A percentile compares a stretch with the other conserved stretches of the same genome.
Conservation (phyloP, 257 asterid species). For the Petunia secreta region DNA sequence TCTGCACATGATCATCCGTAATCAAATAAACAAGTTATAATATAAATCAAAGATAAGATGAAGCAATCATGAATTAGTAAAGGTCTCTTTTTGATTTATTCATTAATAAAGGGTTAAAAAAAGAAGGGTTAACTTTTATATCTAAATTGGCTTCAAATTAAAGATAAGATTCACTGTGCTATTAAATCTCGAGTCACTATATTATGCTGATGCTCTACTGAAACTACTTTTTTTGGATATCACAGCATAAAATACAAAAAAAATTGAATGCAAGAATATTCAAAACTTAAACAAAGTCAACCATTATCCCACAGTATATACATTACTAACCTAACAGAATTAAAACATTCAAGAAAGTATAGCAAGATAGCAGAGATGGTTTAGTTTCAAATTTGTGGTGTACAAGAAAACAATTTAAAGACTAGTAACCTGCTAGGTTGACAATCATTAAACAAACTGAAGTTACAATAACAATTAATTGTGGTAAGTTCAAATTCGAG, state of each 20-base stretch:
- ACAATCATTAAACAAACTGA: neutral
- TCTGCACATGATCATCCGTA: constrained; percentile 38
- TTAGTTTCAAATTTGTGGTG: neutral
- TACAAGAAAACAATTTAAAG: constrained; percentile 14
- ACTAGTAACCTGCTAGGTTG: neutral
- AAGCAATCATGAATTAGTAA: neutral
- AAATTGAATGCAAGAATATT: neutral
- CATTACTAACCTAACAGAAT: neutral
- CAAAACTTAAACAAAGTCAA: neutral
- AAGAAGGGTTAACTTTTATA: neutral
- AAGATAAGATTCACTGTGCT: neutral
- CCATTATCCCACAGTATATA: neutral
- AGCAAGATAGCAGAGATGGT: neutral
- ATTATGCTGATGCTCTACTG: neutral
- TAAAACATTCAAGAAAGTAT: constrained; percentile 7
- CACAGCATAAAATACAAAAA: neutral
- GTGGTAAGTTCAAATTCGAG: neutral
- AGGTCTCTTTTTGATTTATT: neutral
- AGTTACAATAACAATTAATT: no score
- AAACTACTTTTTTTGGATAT: neutral
- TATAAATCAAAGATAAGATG: neutral
- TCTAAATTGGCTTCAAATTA: neutral
- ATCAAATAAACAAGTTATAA: constrained; percentile 22
- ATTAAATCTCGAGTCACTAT: neutral
- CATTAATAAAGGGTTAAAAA: neutral